phyloP scores from a whole-genome alignment of 2,329 filamentous ascomycete genomes.

The Colletotrichum tabaci region DNA sequence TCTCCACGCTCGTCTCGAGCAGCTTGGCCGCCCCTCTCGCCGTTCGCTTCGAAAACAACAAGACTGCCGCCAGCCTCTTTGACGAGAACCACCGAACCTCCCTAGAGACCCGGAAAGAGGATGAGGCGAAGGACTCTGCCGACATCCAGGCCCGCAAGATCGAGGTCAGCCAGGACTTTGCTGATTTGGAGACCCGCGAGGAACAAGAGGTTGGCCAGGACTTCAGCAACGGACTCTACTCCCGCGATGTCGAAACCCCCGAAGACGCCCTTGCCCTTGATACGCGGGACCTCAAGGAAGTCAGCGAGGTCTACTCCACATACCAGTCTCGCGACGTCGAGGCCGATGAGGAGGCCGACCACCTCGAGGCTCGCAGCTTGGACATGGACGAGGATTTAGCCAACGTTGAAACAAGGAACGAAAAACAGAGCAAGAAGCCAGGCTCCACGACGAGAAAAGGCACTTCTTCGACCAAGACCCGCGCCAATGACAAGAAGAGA shows the following conservation, averaged over 20 bases:
- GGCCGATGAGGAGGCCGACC: background rate
- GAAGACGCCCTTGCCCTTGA: background rate
- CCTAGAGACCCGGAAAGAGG: background rate
- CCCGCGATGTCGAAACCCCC: background rate
- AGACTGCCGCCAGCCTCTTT: background rate
- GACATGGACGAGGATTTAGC: background rate
- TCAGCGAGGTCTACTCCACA: background rate
- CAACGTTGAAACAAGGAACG: background rate
- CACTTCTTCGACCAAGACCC: background rate
- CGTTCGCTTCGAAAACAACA: background rate
- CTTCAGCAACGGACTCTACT: background rate
- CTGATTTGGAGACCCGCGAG: background rate
- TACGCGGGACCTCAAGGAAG: background rate
- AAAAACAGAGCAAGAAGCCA: background rate
- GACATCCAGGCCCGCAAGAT: background rate
- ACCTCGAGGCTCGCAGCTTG: background rate
- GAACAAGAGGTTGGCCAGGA: background rate
- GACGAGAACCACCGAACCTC: background rate
- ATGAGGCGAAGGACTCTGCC: background rate
- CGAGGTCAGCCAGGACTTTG: background rate
- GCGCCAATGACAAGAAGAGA: background rate
- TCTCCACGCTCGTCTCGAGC: slow-evolving; percentile 16
- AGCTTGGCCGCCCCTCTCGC: slow-evolving; percentile 11
- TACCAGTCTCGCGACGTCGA: background rate
- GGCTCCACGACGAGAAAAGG: background rate